Evolutionary conservation across 148 eudicot species (phyloP).

Genomic region (Rhododendron kiyosumense): DNA sequence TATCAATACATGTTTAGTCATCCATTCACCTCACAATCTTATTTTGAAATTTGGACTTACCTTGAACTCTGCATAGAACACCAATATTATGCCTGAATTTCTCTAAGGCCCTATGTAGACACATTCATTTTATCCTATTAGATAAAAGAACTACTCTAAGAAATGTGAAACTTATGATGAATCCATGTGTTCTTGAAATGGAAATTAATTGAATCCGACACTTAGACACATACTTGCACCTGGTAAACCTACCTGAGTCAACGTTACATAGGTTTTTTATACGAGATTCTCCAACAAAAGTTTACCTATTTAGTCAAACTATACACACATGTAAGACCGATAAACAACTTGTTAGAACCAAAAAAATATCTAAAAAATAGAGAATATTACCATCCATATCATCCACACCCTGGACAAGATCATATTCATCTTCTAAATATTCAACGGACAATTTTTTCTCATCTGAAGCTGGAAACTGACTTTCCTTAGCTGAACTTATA

Average conservation of each 20-base stretch:
- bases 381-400: slow-evolving; percentile 72
- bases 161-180: not conserved
- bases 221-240: not conserved
- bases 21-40: not conserved
- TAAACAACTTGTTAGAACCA: not conserved
- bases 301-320: not conserved
- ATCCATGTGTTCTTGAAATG: not conserved
- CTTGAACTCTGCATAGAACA: not conserved
- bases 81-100: not conserved
- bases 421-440: slow-evolving; percentile 84
- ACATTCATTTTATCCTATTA: not conserved
- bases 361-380: not conserved
- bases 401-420: slow-evolving; percentile 49
- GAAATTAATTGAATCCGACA: not conserved
- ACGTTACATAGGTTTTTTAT: not conserved
- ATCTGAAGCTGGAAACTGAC: slow-evolving; percentile 23
- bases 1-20: not conserved
- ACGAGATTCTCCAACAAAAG: not conserved
- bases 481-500: slow-evolving; percentile 16
- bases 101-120: not conserved
- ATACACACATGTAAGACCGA: not conserved
- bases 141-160: not conserved
- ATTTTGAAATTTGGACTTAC: not conserved
- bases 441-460: slow-evolving; percentile 60
- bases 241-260: not conserved